These are phyloP conservation scores for Fusarium redolens DNA, from an alignment of 2,329 filamentous ascomycete species.

Conservation along the genomic window DNA sequence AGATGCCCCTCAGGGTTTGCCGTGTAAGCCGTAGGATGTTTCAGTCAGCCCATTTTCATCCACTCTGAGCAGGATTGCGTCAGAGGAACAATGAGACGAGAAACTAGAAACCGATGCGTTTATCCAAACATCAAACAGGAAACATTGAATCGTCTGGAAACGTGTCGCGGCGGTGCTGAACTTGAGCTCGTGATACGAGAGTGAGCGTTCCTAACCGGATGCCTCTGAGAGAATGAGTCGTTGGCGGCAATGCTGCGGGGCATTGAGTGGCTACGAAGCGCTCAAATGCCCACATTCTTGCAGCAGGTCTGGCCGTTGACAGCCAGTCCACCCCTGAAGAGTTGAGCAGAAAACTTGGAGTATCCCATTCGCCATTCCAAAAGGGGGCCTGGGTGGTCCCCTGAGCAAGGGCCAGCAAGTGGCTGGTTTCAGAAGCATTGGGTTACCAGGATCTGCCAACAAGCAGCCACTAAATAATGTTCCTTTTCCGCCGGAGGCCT, in stretches of 20 bases:
- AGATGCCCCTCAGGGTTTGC: conserved; percentile 11
- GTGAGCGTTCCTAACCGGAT: conserved; percentile 32
- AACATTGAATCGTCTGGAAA: conserved; percentile 3
- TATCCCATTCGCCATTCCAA: conserved; percentile 22
- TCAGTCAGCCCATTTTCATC: conserved; percentile 36
- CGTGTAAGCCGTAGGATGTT: conserved; percentile 22
- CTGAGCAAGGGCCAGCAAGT: conserved; percentile 33
- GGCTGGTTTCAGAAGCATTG: conserved; percentile 44
- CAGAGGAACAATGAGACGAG: conserved; percentile 30
- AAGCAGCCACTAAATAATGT: conserved; percentile 36
- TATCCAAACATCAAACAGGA: conserved; percentile 35
- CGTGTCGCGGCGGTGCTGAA: conserved; percentile 17
- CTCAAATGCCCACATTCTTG: conserved; percentile 13
- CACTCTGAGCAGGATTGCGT: conserved; percentile 15
- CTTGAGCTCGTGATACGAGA: conserved; percentile 21
- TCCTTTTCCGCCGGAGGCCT: conserved; percentile 18
- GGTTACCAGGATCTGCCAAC: conserved; percentile 13
- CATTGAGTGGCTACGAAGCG: conserved; percentile 39
- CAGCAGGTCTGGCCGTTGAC: conserved; percentile 24
- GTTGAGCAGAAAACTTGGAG: conserved; percentile 25
- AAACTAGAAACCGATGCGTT: conserved; percentile 4
- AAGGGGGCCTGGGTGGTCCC: conserved; percentile 23
- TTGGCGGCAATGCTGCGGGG: conserved; percentile 37
- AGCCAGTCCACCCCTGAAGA: conserved; percentile 32
- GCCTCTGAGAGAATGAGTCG: conserved; percentile 35